Evolutionary conservation across 179 eudicot species (phyloP).

Genomic region (Sideroxylon spinosum): DNA sequence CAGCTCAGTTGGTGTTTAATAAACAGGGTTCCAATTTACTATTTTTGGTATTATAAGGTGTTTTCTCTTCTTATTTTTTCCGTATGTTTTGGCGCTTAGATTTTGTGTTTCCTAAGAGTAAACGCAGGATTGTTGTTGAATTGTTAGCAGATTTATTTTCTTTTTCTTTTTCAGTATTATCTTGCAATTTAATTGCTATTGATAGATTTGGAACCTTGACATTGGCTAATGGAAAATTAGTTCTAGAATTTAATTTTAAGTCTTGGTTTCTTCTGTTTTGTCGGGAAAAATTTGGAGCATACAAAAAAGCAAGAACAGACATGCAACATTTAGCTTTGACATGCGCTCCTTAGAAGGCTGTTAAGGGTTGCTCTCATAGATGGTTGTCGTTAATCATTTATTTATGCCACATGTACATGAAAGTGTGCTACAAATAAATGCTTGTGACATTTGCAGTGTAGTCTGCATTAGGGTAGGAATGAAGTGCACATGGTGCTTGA

Average conservation of each 20-base stretch:
- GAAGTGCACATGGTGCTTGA: neutral
- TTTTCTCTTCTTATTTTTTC: neutral
- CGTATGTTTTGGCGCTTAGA: neutral
- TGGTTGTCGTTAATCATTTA: neutral
- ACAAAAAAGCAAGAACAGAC: neutral
- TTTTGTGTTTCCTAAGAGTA: slow-evolving; percentile 3
- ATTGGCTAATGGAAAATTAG: neutral
- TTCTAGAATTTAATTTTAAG: neutral
- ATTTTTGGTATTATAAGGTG: slow-evolving; percentile 4
- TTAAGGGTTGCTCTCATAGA: neutral
- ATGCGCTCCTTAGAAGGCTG: neutral
- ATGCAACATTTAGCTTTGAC: neutral
- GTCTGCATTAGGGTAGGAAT: neutral
- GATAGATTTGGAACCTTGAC: neutral
- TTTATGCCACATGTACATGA: neutral
- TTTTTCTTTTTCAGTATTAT: neutral
- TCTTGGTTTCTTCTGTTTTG: neutral
- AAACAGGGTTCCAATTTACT: neutral
- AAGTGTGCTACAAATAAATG: neutral
- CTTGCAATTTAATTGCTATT: neutral
- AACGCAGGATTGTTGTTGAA: neutral
- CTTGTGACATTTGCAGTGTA: neutral
- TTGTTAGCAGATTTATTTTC: neutral
- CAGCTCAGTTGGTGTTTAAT: slow-evolving; percentile 35
- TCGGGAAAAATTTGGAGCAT: neutral